Base-by-base conservation (phyloP, 116 monocot species). In the Papilionanthe hybrid region DNA sequence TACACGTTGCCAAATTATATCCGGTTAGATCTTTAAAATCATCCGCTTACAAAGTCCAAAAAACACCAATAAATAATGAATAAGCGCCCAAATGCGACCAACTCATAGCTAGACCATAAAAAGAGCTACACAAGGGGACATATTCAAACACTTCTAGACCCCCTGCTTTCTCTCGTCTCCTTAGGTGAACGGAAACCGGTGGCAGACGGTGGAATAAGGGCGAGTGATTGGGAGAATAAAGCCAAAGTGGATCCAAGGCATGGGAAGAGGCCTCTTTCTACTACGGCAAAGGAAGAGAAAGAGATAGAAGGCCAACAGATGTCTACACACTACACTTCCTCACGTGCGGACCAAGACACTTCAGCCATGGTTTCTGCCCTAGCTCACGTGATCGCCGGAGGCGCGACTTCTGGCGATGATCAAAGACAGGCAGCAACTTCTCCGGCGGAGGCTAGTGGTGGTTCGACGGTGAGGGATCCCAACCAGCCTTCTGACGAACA, bases 301-400 rank as follows among this genome's bases (percentile, higher is more conserved):
- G 83, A 88, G 63, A 84, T 86, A 76, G 83, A 56, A 28, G 22
- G 25, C 58, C 29, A 84, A 15, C 67, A 83, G 32, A 30, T 48
- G 9, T 28, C 47, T 75, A 42, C 78, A 1, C 81, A 65, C 19
- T 79, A 75, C 50, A 55, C 83, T 13, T 37, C 83, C 5, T 76
- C 75, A 17, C 83, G 85, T 6, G 89, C 85, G 1, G 85, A 88
- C 41, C 80, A 88, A 7, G 94, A 94, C 75, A 50, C 85, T 19
- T 85, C 85, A 0, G 91, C 85, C 22, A 90, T 94, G 85, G 94
- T 94, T 1, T 94, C 89, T 8, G 93, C 90, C 63, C 84, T 93
- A 72, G 85, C 88, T 17, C 89, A 84, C 72, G 91, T 94, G 55
- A 94, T 94, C 69, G 43, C 87, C 49, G 53, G 84, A 28, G 81